Base-by-base conservation (phyloP, 306 rosid species). In the Cucurbita maxima region DNA sequence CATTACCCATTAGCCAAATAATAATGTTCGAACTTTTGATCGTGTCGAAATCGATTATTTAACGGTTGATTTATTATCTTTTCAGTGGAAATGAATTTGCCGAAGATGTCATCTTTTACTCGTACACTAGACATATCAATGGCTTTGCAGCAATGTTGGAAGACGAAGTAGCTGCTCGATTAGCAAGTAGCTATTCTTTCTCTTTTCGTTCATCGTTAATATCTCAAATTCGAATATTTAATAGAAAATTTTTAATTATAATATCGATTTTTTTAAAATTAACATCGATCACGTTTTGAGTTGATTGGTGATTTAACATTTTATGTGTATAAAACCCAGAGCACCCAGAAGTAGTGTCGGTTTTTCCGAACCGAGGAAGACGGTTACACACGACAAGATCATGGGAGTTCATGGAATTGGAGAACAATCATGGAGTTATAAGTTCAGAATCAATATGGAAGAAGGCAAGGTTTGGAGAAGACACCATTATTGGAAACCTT, bases 81-180 rank as follows among this genome's bases (percentile, higher is more conserved):
- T 41, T n/a, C 4, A 64, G 76, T 76, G 89, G 92, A 38, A 72
- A 81, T 57, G 85, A 81, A 10, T 25, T 43, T 7, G 93, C 94
- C 10, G 85, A 75, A 52, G 96, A 85, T 14, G 86, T 87, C 4
- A 84, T 93, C 8, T 86, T 88, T 77, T 93, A 93, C 84, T 93
- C 98, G 14, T 90, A 93, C 76, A 88, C 98, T 62, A 87, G 75
- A 74, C 94, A 93, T 58, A 93, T 93, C 81, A 93, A 93, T 83
- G 98, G 98, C 15, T 93, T 93, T 77, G 97, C 98, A 61, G 98
- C 98, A 30, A 84, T 37, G 44, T 73, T 93, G 45, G 97, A 90
- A 62, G 96, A 90, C 64, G 78, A 84, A 58, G 87, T 88, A 20
- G 97, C 97, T 45, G 77, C 77, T 47, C 71, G 87, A 77, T 84